phyloP scores from a whole-genome alignment of 306 rosid genomes.

The Trifolium subterraneum region DNA sequence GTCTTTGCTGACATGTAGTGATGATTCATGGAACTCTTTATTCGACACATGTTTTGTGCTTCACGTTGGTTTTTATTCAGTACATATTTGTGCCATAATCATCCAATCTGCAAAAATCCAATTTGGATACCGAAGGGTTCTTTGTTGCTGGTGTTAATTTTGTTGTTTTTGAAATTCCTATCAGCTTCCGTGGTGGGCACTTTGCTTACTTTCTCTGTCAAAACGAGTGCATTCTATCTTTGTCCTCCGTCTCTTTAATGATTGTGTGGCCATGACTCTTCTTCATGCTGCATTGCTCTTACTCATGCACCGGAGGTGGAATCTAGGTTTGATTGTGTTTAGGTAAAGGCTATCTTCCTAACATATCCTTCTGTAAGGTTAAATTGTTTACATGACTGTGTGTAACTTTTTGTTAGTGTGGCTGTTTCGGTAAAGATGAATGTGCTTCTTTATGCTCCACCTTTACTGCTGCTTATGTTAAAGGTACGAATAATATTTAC shows the following conservation, averaged over 20 bases:
- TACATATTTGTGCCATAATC: neutral
- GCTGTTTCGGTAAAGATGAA: conserved; percentile 99
- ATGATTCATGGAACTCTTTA: neutral
- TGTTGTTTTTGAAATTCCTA: conserved; percentile 25
- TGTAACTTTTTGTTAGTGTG: conserved; percentile 56
- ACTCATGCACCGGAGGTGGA: conserved; percentile 73
- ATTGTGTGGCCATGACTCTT: conserved; percentile 80
- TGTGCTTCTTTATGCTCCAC: conserved; percentile 92
- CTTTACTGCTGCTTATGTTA: conserved; percentile 82
- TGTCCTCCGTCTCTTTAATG: conserved; percentile 89
- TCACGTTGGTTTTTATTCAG: neutral
- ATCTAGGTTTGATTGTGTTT: conserved; percentile 86
- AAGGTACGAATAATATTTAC: conserved; percentile 56
- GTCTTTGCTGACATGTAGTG: neutral
- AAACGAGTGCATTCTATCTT: conserved; percentile 93
- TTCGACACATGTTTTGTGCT: neutral
- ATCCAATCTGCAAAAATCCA: neutral
- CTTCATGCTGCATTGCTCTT: conserved; percentile 77
- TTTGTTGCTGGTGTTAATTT: conserved; percentile 22
- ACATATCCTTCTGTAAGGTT: neutral
- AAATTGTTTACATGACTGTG: conserved; percentile 36
- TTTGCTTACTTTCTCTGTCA: conserved; percentile 81
- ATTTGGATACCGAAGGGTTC: neutral
- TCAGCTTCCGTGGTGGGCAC: conserved; percentile 93
- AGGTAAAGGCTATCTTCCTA: conserved; percentile 56